These are phyloP conservation scores for Komagataella phaffii DNA, from an alignment of 805 yeast species.

Conservation along the genomic window DNA sequence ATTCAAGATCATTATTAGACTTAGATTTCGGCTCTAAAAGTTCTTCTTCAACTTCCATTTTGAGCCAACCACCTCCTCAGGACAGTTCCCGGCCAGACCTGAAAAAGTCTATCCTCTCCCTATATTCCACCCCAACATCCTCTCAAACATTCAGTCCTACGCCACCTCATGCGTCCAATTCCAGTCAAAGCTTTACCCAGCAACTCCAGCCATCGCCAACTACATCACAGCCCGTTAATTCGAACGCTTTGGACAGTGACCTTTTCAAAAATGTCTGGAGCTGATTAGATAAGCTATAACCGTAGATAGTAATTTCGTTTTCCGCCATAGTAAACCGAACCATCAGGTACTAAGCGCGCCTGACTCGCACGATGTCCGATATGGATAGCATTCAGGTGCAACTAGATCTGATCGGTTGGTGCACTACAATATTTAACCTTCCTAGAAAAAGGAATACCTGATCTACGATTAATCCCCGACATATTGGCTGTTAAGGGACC, in stretches of 20 bases:
- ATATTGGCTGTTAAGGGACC: background rate
- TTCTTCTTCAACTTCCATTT: background rate
- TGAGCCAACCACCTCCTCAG: background rate
- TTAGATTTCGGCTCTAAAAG: slow-evolving; percentile 13
- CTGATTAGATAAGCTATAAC: background rate
- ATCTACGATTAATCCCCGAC: background rate
- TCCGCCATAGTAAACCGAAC: background rate
- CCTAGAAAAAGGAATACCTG: slow-evolving; percentile 3
- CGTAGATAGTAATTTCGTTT: background rate
- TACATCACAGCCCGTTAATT: slow-evolving; percentile 2
- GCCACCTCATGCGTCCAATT: slow-evolving; percentile 10
- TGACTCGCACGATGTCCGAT: too few species aligned
- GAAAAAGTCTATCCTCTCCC: slow-evolving; percentile 81
- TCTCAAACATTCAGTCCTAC: slow-evolving; percentile 24
- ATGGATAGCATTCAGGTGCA: too few species aligned
- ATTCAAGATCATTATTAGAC: slow-evolving; percentile 11
- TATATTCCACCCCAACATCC: slow-evolving; percentile 59
- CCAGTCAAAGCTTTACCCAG: slow-evolving; percentile 1
- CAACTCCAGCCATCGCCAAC: background rate
- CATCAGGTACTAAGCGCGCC: too few species aligned
- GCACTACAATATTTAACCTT: background rate
- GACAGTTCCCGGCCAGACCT: slow-evolving; percentile 56
- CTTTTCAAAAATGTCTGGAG: slow-evolving; percentile 60
- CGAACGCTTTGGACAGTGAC: slow-evolving; percentile 37
- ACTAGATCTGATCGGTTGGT: background rate